Evolutionary conservation across 257 asterid genomes (phyloP).

Genomic region (Rauvolfia tetraphylla): DNA sequence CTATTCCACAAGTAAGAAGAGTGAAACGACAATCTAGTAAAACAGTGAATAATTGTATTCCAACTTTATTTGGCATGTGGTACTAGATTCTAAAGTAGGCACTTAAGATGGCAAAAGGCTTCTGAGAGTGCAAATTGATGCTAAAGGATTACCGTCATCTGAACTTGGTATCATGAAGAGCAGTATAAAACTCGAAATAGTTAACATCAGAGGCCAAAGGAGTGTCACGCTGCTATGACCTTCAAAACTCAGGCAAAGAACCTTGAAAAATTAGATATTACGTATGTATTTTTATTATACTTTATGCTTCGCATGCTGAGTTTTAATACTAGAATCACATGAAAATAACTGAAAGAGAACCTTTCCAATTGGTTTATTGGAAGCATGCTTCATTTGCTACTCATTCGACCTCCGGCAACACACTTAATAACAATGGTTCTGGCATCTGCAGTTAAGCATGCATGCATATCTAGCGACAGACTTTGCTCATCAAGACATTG

Average conservation of each 20-base stretch:
- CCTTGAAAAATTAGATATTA: neutral
- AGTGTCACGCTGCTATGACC: too few species aligned
- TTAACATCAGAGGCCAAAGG: too few species aligned
- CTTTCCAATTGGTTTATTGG: neutral
- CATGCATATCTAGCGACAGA: neutral
- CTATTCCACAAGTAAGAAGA: neutral
- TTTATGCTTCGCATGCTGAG: neutral
- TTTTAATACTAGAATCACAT: neutral
- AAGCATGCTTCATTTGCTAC: neutral
- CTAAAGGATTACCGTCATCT: too few species aligned
- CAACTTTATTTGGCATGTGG: neutral
- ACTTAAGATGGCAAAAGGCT: neutral
- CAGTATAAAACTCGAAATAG: too few species aligned
- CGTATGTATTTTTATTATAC: neutral
- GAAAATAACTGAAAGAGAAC: neutral
- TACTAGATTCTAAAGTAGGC: too few species aligned
- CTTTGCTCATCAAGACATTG: neutral
- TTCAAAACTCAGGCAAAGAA: too few species aligned
- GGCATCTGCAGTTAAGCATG: neutral
- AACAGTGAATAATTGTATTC: neutral
- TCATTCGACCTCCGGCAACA: neutral
- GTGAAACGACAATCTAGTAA: neutral
- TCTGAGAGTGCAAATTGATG: neutral
- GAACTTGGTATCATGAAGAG: too few species aligned
- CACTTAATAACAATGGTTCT: neutral